phyloP scores from a whole-genome alignment of 164 flowering plant species.

The Stephania japonica region DNA sequence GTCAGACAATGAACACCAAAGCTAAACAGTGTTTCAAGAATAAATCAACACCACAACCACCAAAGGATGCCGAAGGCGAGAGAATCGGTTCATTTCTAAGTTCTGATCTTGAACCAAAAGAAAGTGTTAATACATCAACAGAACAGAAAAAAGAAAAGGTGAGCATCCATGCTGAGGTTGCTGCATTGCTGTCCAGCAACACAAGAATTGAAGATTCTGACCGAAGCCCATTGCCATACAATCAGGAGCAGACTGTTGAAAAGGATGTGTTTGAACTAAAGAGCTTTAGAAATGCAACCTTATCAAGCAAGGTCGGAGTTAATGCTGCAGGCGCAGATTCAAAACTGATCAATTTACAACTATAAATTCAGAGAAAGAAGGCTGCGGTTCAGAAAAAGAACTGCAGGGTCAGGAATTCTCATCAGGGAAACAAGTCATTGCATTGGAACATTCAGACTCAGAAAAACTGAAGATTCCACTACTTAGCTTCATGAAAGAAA shows the following conservation, averaged over 20 bases:
- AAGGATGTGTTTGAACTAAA: slow-evolving; percentile 5
- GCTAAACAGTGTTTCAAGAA: too few relatives aligned
- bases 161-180: slow-evolving; percentile 19
- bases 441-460: slow-evolving; percentile 35
- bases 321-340: slow-evolving; percentile 6
- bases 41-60: background rate
- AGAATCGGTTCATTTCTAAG: slow-evolving; percentile 8
- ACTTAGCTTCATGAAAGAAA: slow-evolving; percentile 29
- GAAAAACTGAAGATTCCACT: slow-evolving; percentile 33
- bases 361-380: slow-evolving; percentile 8
- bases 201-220: slow-evolving; percentile 32
- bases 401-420: slow-evolving; percentile 6
- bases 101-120: slow-evolving; percentile 8
- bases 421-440: slow-evolving; percentile 26
- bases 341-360: background rate
- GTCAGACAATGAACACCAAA: too few relatives aligned
- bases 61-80: background rate
- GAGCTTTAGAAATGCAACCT: slow-evolving; percentile 10
- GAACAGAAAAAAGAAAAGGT: slow-evolving; percentile 19
- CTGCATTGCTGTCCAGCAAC: slow-evolving; percentile 33
- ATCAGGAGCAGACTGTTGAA: slow-evolving; percentile 21
- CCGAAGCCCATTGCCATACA: slow-evolving; percentile 29
- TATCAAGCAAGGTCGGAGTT: slow-evolving; percentile 11
- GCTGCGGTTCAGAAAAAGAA: slow-evolving; percentile 1
- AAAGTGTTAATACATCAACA: slow-evolving; percentile 18